phyloP scores from a whole-genome alignment of 1,139 yeast genomes.

The Hemisphaericaspora subhashii region DNA sequence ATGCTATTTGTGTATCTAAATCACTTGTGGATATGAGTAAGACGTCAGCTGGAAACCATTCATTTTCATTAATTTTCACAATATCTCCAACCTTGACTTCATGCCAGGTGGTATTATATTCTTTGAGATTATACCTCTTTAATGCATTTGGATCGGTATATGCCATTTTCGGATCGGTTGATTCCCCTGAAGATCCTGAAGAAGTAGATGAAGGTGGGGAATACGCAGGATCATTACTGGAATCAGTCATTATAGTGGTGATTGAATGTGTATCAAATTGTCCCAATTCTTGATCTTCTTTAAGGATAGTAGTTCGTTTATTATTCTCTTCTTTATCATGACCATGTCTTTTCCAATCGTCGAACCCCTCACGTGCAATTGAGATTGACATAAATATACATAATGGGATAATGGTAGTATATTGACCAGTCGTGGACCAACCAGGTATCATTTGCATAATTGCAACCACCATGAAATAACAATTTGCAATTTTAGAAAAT shows the following conservation, averaged over 20 bases:
- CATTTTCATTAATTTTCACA: conserved; percentile 69
- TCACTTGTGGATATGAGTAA: conserved; percentile 64
- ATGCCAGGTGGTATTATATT: conserved; percentile 59
- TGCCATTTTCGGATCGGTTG: conserved; percentile 2
- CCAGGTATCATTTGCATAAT: conserved; percentile 94
- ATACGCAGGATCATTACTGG: neutral
- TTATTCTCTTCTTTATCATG: conserved; percentile 86
- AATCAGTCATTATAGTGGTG: conserved; percentile 39
- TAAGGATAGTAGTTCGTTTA: conserved; percentile 48
- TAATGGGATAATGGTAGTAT: conserved; percentile 88
- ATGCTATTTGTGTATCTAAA: conserved; percentile 69
- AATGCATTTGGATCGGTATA: conserved; percentile 29
- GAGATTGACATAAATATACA: conserved; percentile 87
- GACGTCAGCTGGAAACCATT: conserved; percentile 93
- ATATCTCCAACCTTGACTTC: conserved; percentile 83
- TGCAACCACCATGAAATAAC: conserved; percentile 82
- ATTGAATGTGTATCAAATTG: conserved; percentile 40
- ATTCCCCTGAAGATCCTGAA: conserved; percentile 16
- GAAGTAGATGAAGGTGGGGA: conserved; percentile 5
- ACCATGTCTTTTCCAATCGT: conserved; percentile 84
- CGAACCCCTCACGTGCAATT: conserved; percentile 89
- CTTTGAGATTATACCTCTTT: conserved; percentile 34
- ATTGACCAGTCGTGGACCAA: conserved; percentile 98
- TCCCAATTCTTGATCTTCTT: conserved; percentile 28
- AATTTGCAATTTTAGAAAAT: conserved; percentile 87